Evolutionary conservation across 768 basidiomycete species (phyloP).

Genomic region (Mycena galericulata): DNA sequence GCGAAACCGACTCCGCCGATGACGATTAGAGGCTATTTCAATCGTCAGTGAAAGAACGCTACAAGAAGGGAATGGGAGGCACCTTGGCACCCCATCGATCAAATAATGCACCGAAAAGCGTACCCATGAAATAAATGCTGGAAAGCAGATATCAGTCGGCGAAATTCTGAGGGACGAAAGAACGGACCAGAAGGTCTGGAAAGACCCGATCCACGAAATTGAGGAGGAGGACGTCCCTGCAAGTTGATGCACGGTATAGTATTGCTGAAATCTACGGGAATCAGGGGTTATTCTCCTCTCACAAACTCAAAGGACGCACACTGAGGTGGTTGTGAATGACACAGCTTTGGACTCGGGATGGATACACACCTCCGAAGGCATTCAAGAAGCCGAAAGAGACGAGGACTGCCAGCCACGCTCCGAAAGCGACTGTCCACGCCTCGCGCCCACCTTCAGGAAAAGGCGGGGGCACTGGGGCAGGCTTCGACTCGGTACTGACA

Average conservation of each 20-base stretch:
- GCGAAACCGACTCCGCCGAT: slow-evolving; percentile 19
- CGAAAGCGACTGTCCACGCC: slow-evolving; percentile 33
- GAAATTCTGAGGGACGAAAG: not conserved
- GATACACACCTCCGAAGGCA: slow-evolving; percentile 34
- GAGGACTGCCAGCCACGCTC: slow-evolving; percentile 35
- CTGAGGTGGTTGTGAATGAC: slow-evolving; percentile 6
- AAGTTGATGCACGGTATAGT: slow-evolving; percentile 38
- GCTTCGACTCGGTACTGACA: not conserved
- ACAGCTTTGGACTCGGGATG: not conserved
- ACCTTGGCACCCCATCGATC: slow-evolving; percentile 33
- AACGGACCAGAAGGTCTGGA: slow-evolving; percentile 37
- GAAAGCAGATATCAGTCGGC: not conserved
- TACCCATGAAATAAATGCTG: slow-evolving; percentile 36
- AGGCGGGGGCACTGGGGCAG: not conserved
- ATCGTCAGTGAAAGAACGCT: not conserved
- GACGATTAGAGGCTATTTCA: slow-evolving; percentile 17
- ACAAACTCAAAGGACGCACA: not conserved
- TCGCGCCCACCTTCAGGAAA: slow-evolving; percentile 36
- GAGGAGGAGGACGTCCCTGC: slow-evolving; percentile 34
- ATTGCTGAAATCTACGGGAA: slow-evolving; percentile 37
- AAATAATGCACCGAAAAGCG: slow-evolving; percentile 33
- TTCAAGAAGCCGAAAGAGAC: slow-evolving; percentile 36
- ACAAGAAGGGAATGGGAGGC: not conserved
- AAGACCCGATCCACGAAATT: slow-evolving; percentile 43
- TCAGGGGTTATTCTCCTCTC: not conserved